Percentiles rank a stretch among this genome's conserved stretches.
These are phyloP conservation scores for Vigna hirtella DNA, from an alignment of 306 rosid genomes.

Conservation along the genomic window DNA sequence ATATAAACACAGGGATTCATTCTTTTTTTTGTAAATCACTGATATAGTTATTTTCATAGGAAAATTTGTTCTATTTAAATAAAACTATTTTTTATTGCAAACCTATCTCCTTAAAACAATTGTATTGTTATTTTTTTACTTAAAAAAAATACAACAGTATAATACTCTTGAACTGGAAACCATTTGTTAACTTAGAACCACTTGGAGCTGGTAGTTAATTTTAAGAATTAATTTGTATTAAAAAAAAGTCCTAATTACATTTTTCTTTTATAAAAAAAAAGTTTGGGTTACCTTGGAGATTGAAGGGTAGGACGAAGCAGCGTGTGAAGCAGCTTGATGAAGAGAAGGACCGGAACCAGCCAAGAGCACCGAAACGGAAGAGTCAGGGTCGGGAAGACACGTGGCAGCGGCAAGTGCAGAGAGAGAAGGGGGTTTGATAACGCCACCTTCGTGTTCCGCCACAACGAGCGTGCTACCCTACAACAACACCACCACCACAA, in stretches of 20 bases:
- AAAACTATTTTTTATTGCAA: no score
- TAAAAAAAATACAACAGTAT: no score
- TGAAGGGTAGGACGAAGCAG: conserved; percentile 77
- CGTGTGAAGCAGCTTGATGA: conserved; percentile 76
- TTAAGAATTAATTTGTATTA: neutral
- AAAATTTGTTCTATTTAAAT: no score
- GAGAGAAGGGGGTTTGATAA: conserved; percentile 67
- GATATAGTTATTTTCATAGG: no score
- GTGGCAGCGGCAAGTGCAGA: conserved; percentile 81
- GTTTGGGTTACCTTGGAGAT: conserved; percentile 68
- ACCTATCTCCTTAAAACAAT: no score
- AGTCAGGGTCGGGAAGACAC: conserved; percentile 56
- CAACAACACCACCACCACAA: conserved; percentile 13
- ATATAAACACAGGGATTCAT: no score
- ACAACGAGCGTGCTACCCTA: conserved; percentile 88
- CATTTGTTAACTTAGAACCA: neutral
- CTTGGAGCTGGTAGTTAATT: neutral
- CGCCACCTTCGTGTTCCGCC: conserved; percentile 83
- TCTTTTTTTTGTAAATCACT: no score
- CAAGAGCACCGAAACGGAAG: conserved; percentile 72
- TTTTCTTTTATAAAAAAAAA: neutral
- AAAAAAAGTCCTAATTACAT: neutral
- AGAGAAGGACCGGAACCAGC: conserved; percentile 89
- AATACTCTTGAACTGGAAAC: neutral
- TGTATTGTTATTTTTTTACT: no score